A percentile compares a stretch with the other conserved stretches of the same genome.
These are phyloP conservation scores for Garcia nutans DNA, from an alignment of 345 rosid species.

Conservation along the genomic window DNA sequence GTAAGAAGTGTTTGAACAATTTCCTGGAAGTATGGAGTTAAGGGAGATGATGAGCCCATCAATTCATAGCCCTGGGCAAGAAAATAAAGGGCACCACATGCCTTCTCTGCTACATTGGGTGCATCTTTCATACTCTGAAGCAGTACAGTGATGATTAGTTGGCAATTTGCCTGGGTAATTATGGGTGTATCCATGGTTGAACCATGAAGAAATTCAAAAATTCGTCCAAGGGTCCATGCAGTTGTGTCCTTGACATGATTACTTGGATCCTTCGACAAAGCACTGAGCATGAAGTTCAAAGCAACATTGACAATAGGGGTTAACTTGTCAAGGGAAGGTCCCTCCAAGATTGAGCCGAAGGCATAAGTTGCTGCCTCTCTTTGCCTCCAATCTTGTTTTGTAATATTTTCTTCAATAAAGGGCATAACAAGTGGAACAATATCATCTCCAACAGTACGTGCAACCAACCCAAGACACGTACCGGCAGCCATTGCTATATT, in stretches of 20 bases:
- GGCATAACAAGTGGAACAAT: slow-evolving; percentile 48
- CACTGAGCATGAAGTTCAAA: slow-evolving; percentile 62
- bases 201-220: slow-evolving; percentile 74
- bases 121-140: slow-evolving; percentile 72
- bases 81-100: slow-evolving; percentile 70
- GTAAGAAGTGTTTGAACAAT: slow-evolving; percentile 67
- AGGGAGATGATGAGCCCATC: slow-evolving; percentile 47
- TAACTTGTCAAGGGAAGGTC: slow-evolving; percentile 49
- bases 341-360: slow-evolving; percentile 50
- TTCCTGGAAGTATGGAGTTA: slow-evolving; percentile 73
- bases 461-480: slow-evolving; percentile 51
- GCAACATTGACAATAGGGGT: slow-evolving; percentile 40
- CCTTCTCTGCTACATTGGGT: slow-evolving; percentile 72
- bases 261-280: slow-evolving; percentile 44
- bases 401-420: slow-evolving; percentile 44
- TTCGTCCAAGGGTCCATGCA: slow-evolving; percentile 73
- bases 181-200: slow-evolving; percentile 58
- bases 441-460: slow-evolving; percentile 48
- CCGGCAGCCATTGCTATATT: slow-evolving; percentile 55
- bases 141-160: slow-evolving; percentile 68
- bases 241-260: slow-evolving; percentile 55
- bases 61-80: slow-evolving; percentile 76
- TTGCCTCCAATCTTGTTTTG: slow-evolving; percentile 52
- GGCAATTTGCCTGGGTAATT: slow-evolving; percentile 67
- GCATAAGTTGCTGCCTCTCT: slow-evolving; percentile 54